phyloP scores from a whole-genome alignment of 805 yeast genomes.

The Lipomyces mesembrius region DNA sequence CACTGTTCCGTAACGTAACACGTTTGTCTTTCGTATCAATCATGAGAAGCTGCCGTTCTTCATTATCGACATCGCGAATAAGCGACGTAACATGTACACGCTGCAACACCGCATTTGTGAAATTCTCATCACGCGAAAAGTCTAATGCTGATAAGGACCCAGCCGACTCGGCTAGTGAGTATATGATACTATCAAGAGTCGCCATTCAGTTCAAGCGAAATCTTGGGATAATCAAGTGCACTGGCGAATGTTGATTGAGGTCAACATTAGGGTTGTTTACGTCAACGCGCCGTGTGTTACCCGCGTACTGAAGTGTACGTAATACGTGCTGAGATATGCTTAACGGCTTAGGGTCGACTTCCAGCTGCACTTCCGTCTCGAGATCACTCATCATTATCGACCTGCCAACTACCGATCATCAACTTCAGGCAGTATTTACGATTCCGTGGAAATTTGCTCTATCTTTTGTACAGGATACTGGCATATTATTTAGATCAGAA shows the following conservation, averaged over 20 bases:
- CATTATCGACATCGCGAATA: slow-evolving; percentile 39
- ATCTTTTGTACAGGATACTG: background rate
- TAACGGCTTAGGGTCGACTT: background rate
- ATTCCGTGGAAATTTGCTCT: background rate
- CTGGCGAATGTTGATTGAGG: background rate
- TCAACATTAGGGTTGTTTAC: background rate
- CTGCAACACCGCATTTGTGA: slow-evolving; percentile 38
- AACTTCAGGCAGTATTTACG: background rate
- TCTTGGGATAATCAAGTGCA: background rate
- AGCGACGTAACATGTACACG: slow-evolving; percentile 35
- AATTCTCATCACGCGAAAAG: slow-evolving; percentile 35
- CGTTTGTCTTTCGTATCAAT: slow-evolving; percentile 16
- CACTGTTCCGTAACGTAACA: slow-evolving; percentile 12
- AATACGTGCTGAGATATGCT: slow-evolving; percentile 2
- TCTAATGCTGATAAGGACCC: slow-evolving; percentile 35
- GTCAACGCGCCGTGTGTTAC: background rate
- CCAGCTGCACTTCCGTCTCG: background rate
- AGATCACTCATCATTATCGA: background rate
- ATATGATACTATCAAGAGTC: slow-evolving; percentile 19
- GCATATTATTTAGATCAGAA: background rate
- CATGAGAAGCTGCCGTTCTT: slow-evolving; percentile 31
- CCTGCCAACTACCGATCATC: background rate
- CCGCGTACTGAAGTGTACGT: background rate
- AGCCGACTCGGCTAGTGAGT: slow-evolving; percentile 37
- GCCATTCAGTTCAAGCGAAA: slow-evolving; percentile 14